A percentile compares a stretch with the other conserved stretches of the same genome.
Evolutionary conservation across 805 yeast genomes (phyloP).

Genomic region (Starmerella riodocensis): DNA sequence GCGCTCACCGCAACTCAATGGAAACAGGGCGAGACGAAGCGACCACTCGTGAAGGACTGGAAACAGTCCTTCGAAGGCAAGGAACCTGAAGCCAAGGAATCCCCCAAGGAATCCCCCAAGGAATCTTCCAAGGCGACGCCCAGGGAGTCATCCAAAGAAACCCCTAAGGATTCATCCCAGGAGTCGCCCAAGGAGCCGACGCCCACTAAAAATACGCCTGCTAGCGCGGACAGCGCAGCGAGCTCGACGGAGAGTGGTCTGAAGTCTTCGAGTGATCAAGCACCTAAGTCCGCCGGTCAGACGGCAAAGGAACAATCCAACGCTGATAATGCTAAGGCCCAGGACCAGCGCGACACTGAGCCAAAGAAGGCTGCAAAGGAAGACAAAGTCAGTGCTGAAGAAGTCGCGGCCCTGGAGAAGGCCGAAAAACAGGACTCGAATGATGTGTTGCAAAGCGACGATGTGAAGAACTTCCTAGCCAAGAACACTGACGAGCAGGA

Average conservation of each 20-base stretch:
- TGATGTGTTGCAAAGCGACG: constrained; percentile 36
- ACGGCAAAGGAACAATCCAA: constrained; percentile 28
- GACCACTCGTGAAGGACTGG: constrained; percentile 67
- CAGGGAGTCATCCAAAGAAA: not conserved
- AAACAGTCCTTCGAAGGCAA: constrained; percentile 68
- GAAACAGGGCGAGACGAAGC: constrained; percentile 62
- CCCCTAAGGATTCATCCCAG: not conserved
- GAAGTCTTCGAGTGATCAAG: constrained; percentile 4
- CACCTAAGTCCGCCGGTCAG: constrained; percentile 16
- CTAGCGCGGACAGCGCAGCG: not conserved
- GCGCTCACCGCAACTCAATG: constrained; percentile 72
- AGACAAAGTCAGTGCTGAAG: constrained; percentile 1
- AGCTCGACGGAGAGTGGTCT: constrained; percentile 17
- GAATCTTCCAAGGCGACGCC: not conserved
- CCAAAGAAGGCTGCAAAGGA: constrained; percentile 1
- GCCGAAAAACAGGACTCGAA: constrained; percentile 36
- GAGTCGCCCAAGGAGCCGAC: not conserved
- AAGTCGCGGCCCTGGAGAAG: constrained; percentile 25
- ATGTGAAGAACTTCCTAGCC: constrained; percentile 36
- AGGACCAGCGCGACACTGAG: constrained; percentile 21
- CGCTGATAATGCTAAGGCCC: constrained; percentile 15
- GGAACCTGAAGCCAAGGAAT: constrained; percentile 31
- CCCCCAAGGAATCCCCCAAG: constrained; percentile 15
- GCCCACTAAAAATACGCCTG: not conserved
- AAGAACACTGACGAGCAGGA: constrained; percentile 38